phyloP scores from a whole-genome alignment of 2,329 filamentous ascomycete species.

The Aspergillus pseudotamarii region DNA sequence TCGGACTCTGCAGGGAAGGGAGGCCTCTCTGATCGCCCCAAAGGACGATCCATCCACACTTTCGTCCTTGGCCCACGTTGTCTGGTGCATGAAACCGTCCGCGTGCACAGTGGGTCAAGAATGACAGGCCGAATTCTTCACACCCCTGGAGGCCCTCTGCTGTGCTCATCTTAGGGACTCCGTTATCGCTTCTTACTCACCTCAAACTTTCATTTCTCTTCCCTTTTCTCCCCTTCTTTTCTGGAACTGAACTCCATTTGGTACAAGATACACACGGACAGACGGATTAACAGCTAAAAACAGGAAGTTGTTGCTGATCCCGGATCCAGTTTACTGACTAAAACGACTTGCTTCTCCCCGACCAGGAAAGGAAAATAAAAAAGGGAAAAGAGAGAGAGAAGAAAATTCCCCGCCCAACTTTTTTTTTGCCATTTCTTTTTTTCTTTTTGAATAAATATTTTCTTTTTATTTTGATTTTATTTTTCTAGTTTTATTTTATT shows the following conservation, averaged over 20 bases:
- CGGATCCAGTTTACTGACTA: background rate
- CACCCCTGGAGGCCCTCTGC: conserved; percentile 20
- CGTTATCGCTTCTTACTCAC: background rate
- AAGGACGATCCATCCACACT: conserved; percentile 27
- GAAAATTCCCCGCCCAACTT: background rate
- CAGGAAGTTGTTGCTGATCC: background rate
- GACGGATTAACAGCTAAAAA: background rate
- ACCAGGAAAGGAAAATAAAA: background rate
- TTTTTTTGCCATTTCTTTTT: background rate
- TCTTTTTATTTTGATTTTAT: conserved; percentile 9
- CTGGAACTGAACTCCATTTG: conserved; percentile 7
- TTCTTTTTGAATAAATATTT: conserved; percentile 8
- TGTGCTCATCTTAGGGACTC: conserved; percentile 1
- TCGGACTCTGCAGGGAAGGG: conserved; percentile 23
- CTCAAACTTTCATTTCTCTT: conserved; percentile 14
- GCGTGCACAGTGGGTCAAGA: conserved; percentile 42
- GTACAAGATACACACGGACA: background rate
- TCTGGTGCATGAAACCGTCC: conserved; percentile 43
- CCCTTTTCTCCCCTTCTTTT: conserved; percentile 15
- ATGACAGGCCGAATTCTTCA: conserved; percentile 42
- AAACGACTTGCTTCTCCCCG: background rate
- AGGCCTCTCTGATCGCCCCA: conserved; percentile 27
- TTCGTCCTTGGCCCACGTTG: conserved; percentile 40
- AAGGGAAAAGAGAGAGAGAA: background rate
- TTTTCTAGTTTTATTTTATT: conserved; percentile 15